Evolutionary conservation across 306 rosid genomes (phyloP), one percentile per base, ranked within the genome.

Genomic region (Citrullus mucosospermus): DNA sequence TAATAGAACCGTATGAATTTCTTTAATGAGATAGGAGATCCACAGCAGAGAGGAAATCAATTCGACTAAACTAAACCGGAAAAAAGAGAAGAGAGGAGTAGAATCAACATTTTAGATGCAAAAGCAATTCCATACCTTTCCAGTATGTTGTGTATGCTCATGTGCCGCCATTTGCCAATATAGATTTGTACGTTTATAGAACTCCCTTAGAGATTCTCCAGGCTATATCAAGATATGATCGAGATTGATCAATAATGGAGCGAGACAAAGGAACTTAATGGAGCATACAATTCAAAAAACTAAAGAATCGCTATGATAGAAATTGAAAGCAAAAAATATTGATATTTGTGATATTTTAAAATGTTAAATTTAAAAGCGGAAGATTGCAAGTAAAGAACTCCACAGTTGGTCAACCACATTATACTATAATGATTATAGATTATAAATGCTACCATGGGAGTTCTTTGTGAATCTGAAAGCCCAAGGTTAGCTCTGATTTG

Each of bases 91-190:
- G 79, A 55, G 6, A 51, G 30, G 67, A 59, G 43, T 43, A 38
- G 60, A 51, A 54, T 62, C 20, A 65, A 5, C 22, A 3, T 36
- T 55, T 53, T 30, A 22, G 75, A n/a, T 77, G 62, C 34, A 30
- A 70, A 46, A 46, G 55, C 70, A 39, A 22, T 38, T 44, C 36
- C 85, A 39, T 51, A 92, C 97, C 86, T 95, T 95, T 82, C 98
- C 98, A 74, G 98, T 92, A 86, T 95, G 99, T 83, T 95, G 99
- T 60, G 97, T 95, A 80, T 95, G 97, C 75, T 95, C 99, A 30
- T 95, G 97, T 75, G 99, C 97, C n/a, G 99, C 99, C 99, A 95
- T 95, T 88, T 95, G 97, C 99, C 99, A 95, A 89, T 95, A 95
- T 85, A 95, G 13, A 86, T 91, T 91, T 74, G 99, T 95, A 84